These are phyloP conservation scores for Coniochaeta sp. DNA, from an alignment of 2,329 filamentous ascomycete species.

Conservation along the genomic window DNA sequence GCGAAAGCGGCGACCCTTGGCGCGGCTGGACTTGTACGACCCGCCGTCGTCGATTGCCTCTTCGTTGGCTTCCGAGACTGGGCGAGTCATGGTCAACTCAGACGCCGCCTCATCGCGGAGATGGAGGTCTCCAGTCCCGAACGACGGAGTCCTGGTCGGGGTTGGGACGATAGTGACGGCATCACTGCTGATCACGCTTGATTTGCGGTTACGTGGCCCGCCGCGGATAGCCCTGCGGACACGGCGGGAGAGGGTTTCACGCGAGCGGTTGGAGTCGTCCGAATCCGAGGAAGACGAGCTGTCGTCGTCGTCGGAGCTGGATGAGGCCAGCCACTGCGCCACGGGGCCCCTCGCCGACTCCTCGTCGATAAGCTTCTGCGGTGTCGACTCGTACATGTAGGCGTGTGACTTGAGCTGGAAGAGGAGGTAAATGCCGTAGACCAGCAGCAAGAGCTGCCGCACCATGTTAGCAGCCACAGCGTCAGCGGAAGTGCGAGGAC, in stretches of 20 bases:
- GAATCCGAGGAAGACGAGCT: constrained; percentile 61
- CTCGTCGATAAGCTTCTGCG: constrained; percentile 87
- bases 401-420: constrained; percentile 91
- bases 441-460: constrained; percentile 61
- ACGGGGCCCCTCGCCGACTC: constrained; percentile 81
- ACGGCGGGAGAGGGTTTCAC: constrained; percentile 62
- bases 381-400: constrained; percentile 88
- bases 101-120: constrained; percentile 28
- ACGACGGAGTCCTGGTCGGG: constrained; percentile 31
- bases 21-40: constrained; percentile 24
- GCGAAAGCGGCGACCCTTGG: constrained; percentile 26
- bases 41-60: constrained; percentile 39
- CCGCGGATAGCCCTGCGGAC: constrained; percentile 67
- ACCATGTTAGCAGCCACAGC: background rate
- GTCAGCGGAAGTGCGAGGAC: constrained; percentile 1
- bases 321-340: constrained; percentile 72
- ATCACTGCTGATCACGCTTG: constrained; percentile 60
- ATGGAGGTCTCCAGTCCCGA: constrained; percentile 27
- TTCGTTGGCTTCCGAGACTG: constrained; percentile 28
- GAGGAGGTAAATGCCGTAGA: constrained; percentile 76
- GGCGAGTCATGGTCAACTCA: constrained; percentile 29
- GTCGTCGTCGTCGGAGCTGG: constrained; percentile 46
- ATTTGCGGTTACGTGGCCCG: constrained; percentile 66
- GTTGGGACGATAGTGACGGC: constrained; percentile 23
- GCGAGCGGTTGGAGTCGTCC: constrained; percentile 55